These are phyloP conservation scores for Kazachstania sp. DNA, from an alignment of 1,139 yeast genomes.

Conservation along the genomic window DNA sequence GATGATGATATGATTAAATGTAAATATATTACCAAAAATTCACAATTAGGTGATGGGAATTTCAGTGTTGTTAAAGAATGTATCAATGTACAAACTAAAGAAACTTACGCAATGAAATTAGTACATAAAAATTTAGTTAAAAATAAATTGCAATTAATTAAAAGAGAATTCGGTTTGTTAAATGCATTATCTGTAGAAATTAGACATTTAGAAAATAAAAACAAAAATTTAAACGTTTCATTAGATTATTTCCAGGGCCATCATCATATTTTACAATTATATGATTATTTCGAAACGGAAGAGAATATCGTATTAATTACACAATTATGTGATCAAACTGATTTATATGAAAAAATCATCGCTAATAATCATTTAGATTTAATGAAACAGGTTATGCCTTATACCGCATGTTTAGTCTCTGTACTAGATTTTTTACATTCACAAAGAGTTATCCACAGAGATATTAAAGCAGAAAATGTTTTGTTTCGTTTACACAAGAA, in stretches of 20 bases:
- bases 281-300: slow-evolving; percentile 63
- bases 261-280: slow-evolving; percentile 53
- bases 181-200: slow-evolving; percentile 20
- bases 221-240: too few species aligned
- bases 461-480: slow-evolving; percentile 82
- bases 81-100: slow-evolving; percentile 24
- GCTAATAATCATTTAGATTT: slow-evolving; percentile 37
- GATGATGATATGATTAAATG: slow-evolving; percentile 16
- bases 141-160: slow-evolving; percentile 27
- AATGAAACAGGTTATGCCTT: slow-evolving; percentile 41
- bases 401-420: slow-evolving; percentile 37
- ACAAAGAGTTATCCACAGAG: slow-evolving; percentile 74
- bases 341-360: slow-evolving; percentile 52
- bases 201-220: slow-evolving; percentile 14
- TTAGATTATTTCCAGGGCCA: slow-evolving; percentile 34
- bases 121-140: slow-evolving; percentile 23
- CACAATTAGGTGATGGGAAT: slow-evolving; percentile 30
- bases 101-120: slow-evolving; percentile 29
- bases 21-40: slow-evolving; percentile 22
- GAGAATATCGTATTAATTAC: slow-evolving; percentile 54
- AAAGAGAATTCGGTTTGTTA: slow-evolving; percentile 27
- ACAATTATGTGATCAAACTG: slow-evolving; percentile 62
- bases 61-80: slow-evolving; percentile 32
- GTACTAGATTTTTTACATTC: slow-evolving; percentile 65
- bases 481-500: slow-evolving; percentile 36